Base-by-base conservation (phyloP, 73 alveolate genomes). In the Paramecium primaurelia region DNA sequence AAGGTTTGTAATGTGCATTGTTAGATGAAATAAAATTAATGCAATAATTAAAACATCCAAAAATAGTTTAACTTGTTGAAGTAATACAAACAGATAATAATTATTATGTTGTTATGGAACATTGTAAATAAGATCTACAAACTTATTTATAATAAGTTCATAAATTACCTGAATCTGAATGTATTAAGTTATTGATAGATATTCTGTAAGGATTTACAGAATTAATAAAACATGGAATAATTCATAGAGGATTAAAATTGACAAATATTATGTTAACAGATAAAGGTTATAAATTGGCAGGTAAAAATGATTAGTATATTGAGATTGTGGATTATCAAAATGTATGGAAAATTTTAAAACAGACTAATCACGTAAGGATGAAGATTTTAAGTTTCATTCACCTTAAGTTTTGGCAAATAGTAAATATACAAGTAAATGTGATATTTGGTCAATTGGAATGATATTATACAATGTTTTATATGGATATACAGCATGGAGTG, bases 171-270 rank as follows among this genome's bases (percentile, higher is more conserved):
- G 88, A 75, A 42, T 38, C 58, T 2, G 88, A 87, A 44, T 75
- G 75, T 25, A 47, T 60, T 6, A 87, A 87, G 25, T 49, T 87
- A 3, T 42, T 87, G 10, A 40, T 77, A 18, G 93, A 87, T 36
- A 18, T 87, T 7, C 20, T 87, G 14, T 54, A 77, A 87, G 93
- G 93, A 10, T 69, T 87, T 10, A 42, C 84, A 9, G 93, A 87
- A 68, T 54, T 87, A 8, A 77, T 77, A 20, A 64, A 60, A 18
- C 95, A 92, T 45, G 96, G 94, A 16, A 47, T 91, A 32, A 86
- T 92, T 36, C 94, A 71, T 54, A 36, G 97, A n/a, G 97, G 93
- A 51, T 30, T 94, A 28, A 94, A 94, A 68, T 95, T 95, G 37
- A 93, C 94, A 9, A 94, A 94, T 40, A 54, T 94, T 58, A 58